Evolutionary conservation across 31 red algal species (phyloP).

Genomic region (Asparagopsis taxiformis): DNA sequence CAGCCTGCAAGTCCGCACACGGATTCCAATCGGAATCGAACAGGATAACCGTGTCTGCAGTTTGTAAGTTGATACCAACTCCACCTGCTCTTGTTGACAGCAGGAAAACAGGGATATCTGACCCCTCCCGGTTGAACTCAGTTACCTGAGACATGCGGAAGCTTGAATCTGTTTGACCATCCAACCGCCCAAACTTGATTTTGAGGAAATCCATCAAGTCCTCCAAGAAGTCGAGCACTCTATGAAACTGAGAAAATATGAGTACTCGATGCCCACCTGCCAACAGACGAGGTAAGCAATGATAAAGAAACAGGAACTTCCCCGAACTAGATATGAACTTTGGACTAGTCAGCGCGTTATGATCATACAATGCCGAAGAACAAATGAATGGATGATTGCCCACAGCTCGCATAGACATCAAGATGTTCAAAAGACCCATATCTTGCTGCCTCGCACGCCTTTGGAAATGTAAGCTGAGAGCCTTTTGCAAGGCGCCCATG

Average conservation of each 20-base stretch:
- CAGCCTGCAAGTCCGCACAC: constrained; percentile 60
- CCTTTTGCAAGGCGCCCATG: constrained; percentile 51
- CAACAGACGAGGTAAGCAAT: constrained; percentile 53
- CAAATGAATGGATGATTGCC: constrained; percentile 59
- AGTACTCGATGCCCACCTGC: constrained; percentile 74
- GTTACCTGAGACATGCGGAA: constrained; percentile 29
- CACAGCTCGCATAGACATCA: constrained; percentile 51
- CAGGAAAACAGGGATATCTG: constrained; percentile 61
- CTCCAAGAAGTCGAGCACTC: constrained; percentile 71
- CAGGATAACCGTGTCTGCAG: constrained; percentile 78
- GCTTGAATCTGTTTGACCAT: constrained; percentile 50
- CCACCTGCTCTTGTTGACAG: constrained; percentile 77
- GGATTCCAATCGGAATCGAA: constrained; percentile 77
- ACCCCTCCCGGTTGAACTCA: constrained; percentile 46
- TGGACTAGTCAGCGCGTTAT: constrained; percentile 1
- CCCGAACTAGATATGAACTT: constrained; percentile 28
- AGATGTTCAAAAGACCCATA: constrained; percentile 24
- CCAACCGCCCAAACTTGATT: constrained; percentile 73
- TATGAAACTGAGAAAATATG: constrained; percentile 80
- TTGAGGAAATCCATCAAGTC: constrained; percentile 56
- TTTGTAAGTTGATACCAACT: constrained; percentile 71
- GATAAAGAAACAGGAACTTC: constrained; percentile 64
- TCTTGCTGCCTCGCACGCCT: constrained; percentile 7
- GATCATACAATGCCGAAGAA: constrained; percentile 22
- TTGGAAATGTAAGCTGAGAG: constrained; percentile 43